A percentile compares a stretch with the other conserved stretches of the same genome.
phyloP scores from a whole-genome alignment of 257 asterid genomes.

The Leptodermis oblonga region DNA sequence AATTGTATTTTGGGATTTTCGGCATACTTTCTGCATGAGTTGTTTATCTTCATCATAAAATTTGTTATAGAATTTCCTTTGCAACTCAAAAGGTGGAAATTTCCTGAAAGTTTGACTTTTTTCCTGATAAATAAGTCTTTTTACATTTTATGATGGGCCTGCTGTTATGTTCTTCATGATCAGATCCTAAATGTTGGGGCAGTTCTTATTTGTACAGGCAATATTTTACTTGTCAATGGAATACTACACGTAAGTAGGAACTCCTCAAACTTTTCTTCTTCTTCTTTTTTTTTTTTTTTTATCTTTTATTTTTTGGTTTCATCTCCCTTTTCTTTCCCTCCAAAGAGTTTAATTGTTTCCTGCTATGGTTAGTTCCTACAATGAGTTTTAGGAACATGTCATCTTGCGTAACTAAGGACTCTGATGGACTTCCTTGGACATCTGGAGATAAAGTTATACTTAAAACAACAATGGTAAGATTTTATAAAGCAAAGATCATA shows the following conservation, averaged over 20 bases:
- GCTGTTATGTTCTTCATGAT: conserved; percentile 1
- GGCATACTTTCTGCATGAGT: background rate
- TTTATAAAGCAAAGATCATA: background rate
- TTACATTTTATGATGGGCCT: background rate
- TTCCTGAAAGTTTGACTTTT: background rate
- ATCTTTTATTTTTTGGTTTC: too few relatives aligned
- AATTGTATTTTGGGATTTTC: background rate
- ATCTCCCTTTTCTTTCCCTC: background rate
- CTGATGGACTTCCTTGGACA: conserved; percentile 33
- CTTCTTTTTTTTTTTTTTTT: background rate
- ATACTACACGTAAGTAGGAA: conserved; percentile 16
- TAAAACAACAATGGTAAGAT: conserved; percentile 27
- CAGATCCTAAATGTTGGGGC: conserved; percentile 27
- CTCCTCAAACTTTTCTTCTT: background rate
- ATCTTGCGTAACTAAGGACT: conserved; percentile 19
- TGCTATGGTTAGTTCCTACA: conserved; percentile 22
- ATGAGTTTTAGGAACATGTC: conserved; percentile 19
- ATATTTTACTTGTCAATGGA: conserved; percentile 9
- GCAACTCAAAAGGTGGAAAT: background rate
- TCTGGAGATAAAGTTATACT: conserved; percentile 17
- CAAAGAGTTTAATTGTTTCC: conserved; percentile 12
- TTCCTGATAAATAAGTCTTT: background rate
- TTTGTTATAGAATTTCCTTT: background rate
- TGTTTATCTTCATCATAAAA: background rate
- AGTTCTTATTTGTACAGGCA: conserved; percentile 17